Evolutionary conservation across 441 rosid genomes (phyloP).

Genomic region (Corymbia calophylla): DNA sequence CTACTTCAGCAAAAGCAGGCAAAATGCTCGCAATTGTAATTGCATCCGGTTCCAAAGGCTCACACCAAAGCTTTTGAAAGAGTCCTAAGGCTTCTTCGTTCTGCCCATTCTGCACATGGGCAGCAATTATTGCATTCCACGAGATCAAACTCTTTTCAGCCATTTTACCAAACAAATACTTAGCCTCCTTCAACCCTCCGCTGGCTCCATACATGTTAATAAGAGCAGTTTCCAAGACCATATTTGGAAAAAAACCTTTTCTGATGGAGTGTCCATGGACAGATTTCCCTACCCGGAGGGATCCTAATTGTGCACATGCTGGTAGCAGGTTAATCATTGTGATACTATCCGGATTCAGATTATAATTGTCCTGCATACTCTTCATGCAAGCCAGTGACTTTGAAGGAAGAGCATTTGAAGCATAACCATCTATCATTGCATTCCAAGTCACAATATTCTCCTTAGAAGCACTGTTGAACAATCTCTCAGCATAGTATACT

Average conservation of each 20-base stretch:
- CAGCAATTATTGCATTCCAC: slow-evolving; percentile 66
- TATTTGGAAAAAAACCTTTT: slow-evolving; percentile 52
- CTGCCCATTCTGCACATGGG: slow-evolving; percentile 44
- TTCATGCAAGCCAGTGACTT: slow-evolving; percentile 39
- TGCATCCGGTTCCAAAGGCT: slow-evolving; percentile 39
- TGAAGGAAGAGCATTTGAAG: slow-evolving; percentile 16
- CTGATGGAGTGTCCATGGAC: slow-evolving; percentile 58
- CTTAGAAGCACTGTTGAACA: slow-evolving; percentile 23
- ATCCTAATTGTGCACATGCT: slow-evolving; percentile 38
- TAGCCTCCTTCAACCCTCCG: slow-evolving; percentile 30
- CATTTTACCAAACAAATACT: slow-evolving; percentile 32
- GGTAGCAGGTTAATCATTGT: slow-evolving; percentile 62
- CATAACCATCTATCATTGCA: slow-evolving; percentile 48
- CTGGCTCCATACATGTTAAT: slow-evolving; percentile 55
- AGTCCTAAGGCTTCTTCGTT: slow-evolving; percentile 36
- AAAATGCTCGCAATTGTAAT: slow-evolving; percentile 52
- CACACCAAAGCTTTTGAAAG: slow-evolving; percentile 32
- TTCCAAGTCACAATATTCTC: slow-evolving; percentile 44
- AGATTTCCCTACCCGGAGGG: slow-evolving; percentile 29
- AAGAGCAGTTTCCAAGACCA: slow-evolving; percentile 58
- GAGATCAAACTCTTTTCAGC: slow-evolving; percentile 42
- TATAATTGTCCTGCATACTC: slow-evolving; percentile 33
- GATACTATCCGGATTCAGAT: slow-evolving; percentile 44
- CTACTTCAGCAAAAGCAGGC: slow-evolving; percentile 62
- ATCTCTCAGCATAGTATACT: slow-evolving; percentile 39